Evolutionary conservation across 2,329 filamentous ascomycete species (phyloP), one percentile per base, ranked within the genome.

Genomic region (Colletotrichum noveboracense): DNA sequence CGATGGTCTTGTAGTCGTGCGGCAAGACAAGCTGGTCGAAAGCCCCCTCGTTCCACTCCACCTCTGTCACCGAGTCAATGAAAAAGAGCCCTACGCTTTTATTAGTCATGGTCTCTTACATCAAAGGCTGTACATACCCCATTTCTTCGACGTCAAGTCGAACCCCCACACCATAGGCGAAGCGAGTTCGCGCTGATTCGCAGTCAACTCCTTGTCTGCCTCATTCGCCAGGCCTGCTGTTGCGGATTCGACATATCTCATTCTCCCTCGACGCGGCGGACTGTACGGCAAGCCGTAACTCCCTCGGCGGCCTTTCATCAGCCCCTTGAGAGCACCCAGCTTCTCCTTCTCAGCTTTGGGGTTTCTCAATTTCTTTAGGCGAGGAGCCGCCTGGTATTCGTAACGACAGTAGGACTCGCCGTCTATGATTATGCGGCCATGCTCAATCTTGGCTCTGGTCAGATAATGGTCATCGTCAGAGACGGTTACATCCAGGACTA

Each of bases 61-160:
- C 18, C 10, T 64, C 60, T 3, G 32, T 36, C 18, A 64, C 32
- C 3, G 13, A 21, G 12, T 64, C 21, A 9, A 64, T 32, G 0
- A 36, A 30, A 3, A 64, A 64, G 4, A 32, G n/a, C 7, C 28
- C 60, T 36, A 64, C 2, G 16, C 14, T 21, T 6, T 0, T 2
- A 12, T 58, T 8, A 30, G 43, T 3, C 6, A 13, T 52, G 43
- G 5, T 1, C 10, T 21, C 43, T 48, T 4, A 12, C 4, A 21
- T 1, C 6, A 0, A 21, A 4, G n/a, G 43, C 3, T 2, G 0
- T 0, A 13, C 4, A 13, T 52, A 21, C 43, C 43, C 43, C 43
- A 52, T 52, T 52, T 52, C 43, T 52, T 52, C n/a, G n/a, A 52
- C 10, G 43, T 13, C 43, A 52, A 21, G 43, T 52, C 43, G 10